A percentile compares a stretch with the other conserved stretches of the same genome.
These are phyloP conservation scores for Coemansia sp. DNA, from an alignment of 192 early-diverging fungal species.

Conservation along the genomic window DNA sequence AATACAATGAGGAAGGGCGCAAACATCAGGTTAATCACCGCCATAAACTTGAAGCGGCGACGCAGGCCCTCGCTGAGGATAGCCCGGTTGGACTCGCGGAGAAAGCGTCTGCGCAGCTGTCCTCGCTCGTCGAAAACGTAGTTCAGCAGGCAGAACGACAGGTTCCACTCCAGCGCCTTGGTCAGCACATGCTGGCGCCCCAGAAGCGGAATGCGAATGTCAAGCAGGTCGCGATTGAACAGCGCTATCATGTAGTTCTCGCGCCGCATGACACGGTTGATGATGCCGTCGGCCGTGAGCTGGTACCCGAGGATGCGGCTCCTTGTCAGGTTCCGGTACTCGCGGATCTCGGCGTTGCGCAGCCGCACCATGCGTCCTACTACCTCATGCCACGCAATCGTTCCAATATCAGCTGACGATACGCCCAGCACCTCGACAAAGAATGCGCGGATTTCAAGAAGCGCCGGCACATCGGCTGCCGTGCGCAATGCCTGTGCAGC, in stretches of 20 bases:
- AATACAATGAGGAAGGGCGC: conserved; percentile 86
- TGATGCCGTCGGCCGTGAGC: conserved; percentile 71
- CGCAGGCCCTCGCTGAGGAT: conserved; percentile 68
- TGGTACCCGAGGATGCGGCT: conserved; percentile 56
- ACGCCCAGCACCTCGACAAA: conserved; percentile 79
- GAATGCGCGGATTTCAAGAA: conserved; percentile 84
- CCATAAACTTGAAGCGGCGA: conserved; percentile 86
- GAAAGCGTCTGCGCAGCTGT: conserved; percentile 74
- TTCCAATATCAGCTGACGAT: conserved; percentile 76
- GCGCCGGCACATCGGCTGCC: conserved; percentile 65
- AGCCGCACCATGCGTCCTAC: conserved; percentile 71
- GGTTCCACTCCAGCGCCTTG: conserved; percentile 87
- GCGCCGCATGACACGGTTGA: conserved; percentile 93
- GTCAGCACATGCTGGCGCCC: conserved; percentile 70
- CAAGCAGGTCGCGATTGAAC: conserved; percentile 89
- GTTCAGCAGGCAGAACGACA: conserved; percentile 80
- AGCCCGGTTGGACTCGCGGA: conserved; percentile 68
- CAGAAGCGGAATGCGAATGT: conserved; percentile 71
- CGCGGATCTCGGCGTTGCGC: conserved; percentile 63
- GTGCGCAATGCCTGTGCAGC: conserved; percentile 68
- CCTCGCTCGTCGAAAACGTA: conserved; percentile 91
- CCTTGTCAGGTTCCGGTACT: conserved; percentile 51
- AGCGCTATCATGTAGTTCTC: conserved; percentile 97
- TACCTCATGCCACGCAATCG: conserved; percentile 84
- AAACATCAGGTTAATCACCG: conserved; percentile 76